Evolutionary conservation across 2,329 filamentous ascomycete genomes (phyloP).

Genomic region (Plenodomus lindquistii): DNA sequence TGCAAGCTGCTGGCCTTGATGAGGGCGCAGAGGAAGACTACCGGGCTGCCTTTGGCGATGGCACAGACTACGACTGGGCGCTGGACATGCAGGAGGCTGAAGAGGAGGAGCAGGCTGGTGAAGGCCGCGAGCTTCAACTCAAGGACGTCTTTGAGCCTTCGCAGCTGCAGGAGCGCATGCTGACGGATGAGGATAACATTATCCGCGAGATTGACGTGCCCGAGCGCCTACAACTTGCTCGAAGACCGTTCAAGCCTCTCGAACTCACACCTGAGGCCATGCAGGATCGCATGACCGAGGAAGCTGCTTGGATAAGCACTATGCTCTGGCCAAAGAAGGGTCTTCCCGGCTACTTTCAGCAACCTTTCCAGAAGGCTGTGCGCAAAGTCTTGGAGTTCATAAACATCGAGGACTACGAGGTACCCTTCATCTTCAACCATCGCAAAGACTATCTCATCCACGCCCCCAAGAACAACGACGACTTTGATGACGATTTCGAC

Average conservation of each 20-base stretch:
- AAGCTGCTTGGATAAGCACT: slow-evolving; percentile 88
- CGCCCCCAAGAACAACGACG: slow-evolving; percentile 65
- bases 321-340: slow-evolving; percentile 88
- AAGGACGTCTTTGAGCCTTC: slow-evolving; percentile 99
- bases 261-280: slow-evolving; percentile 79
- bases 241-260: slow-evolving; percentile 83
- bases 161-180: slow-evolving; percentile 87
- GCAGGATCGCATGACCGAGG: slow-evolving; percentile 67
- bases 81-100: slow-evolving; percentile 85
- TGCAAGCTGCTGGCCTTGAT: slow-evolving; percentile 83
- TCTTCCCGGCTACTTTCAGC: slow-evolving; percentile 70
- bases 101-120: slow-evolving; percentile 73
- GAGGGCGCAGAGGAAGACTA: slow-evolving; percentile 94
- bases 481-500: slow-evolving; percentile 60
- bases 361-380: slow-evolving; percentile 84
- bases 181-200: slow-evolving; percentile 92
- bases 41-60: slow-evolving; percentile 93
- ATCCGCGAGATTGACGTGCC: slow-evolving; percentile 90
- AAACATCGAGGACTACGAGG: slow-evolving; percentile 90
- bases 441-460: slow-evolving; percentile 97
- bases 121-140: slow-evolving; percentile 84
- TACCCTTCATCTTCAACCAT: slow-evolving; percentile 97
- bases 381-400: slow-evolving; percentile 94
- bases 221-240: slow-evolving; percentile 90
- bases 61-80: slow-evolving; percentile 94